Conservation (phyloP, 2,329 filamentous ascomycete genomes). For the Aschersonia sp. region DNA sequence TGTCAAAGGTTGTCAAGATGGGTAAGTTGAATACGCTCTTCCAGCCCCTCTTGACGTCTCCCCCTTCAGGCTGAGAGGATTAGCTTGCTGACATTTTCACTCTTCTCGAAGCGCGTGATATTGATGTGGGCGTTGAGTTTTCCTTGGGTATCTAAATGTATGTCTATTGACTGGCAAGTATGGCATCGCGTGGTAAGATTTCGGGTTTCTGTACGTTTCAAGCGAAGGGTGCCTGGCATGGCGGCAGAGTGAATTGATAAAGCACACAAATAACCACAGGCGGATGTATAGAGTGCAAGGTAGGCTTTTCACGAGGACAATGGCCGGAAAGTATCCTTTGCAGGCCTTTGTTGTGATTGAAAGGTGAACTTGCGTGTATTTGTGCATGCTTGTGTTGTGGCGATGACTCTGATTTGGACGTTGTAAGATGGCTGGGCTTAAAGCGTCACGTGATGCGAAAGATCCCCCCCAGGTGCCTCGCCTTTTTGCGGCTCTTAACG, state of each 20-base stretch:
- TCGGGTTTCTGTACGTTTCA: not conserved
- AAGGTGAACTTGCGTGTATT: no score
- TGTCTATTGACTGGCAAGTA: not conserved
- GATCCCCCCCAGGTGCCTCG: no score
- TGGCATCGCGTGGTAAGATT: not conserved
- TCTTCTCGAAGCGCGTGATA: slow-evolving; percentile 57
- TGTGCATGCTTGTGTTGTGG: no score
- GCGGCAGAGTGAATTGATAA: not conserved
- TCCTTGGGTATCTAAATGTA: slow-evolving; percentile 64
- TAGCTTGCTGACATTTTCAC: not conserved
- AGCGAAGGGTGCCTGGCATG: not conserved
- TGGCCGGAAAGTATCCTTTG: no score
- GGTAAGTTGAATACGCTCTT: slow-evolving; percentile 37
- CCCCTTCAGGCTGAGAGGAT: no score
- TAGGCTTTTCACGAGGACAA: not conserved
- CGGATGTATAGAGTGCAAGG: not conserved
- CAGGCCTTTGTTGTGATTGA: no score
- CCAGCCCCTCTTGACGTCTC: no score
- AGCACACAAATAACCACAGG: not conserved
- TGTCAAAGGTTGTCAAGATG: slow-evolving; percentile 99
- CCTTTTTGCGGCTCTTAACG: no score
- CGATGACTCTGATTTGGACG: no score
- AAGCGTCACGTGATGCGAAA: no score
- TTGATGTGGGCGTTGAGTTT: slow-evolving; percentile 94
- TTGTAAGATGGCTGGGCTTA: no score